phyloP scores from a whole-genome alignment of 1,139 yeast genomes.

The Eremothecium sinecaudum region DNA sequence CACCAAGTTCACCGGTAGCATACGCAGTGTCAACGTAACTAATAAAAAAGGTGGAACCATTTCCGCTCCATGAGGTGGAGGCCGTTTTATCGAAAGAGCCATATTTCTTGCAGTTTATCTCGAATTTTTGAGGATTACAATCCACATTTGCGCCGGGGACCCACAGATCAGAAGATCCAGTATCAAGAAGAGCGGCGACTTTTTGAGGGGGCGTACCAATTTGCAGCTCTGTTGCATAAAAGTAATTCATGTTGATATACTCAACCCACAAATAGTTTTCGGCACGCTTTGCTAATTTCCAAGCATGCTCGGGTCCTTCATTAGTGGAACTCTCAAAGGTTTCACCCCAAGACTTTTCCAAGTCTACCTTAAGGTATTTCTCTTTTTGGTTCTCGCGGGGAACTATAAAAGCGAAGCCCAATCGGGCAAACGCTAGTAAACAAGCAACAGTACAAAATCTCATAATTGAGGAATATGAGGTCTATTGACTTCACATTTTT shows the following conservation, averaged over 20 bases:
- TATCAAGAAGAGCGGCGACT: constrained; percentile 50
- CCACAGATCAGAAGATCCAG: constrained; percentile 72
- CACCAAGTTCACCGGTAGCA: constrained; percentile 53
- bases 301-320: constrained; percentile 2
- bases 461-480: too few relatives aligned
- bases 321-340: neutral
- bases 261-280: constrained; percentile 14
- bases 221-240: constrained; percentile 23
- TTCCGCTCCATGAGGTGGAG: constrained; percentile 37
- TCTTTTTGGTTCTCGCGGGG: too few relatives aligned
- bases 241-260: constrained; percentile 21
- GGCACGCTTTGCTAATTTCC: constrained; percentile 1
- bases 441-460: too few relatives aligned
- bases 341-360: constrained; percentile 2
- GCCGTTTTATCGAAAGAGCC: constrained; percentile 41
- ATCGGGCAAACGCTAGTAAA: too few relatives aligned
- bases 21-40: constrained; percentile 50
- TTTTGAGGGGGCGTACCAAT: constrained; percentile 49
- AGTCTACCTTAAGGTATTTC: constrained; percentile 1
- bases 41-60: constrained; percentile 39
- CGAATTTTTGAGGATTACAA: constrained; percentile 16
- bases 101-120: constrained; percentile 11
- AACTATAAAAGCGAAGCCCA: too few relatives aligned
- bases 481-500: too few relatives aligned
- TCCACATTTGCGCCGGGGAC: constrained; percentile 32